A percentile compares a stretch with the other conserved stretches of the same genome.
Evolutionary conservation across 2,329 filamentous ascomycete species (phyloP).

Genomic region (Alternaria brassicicola): DNA sequence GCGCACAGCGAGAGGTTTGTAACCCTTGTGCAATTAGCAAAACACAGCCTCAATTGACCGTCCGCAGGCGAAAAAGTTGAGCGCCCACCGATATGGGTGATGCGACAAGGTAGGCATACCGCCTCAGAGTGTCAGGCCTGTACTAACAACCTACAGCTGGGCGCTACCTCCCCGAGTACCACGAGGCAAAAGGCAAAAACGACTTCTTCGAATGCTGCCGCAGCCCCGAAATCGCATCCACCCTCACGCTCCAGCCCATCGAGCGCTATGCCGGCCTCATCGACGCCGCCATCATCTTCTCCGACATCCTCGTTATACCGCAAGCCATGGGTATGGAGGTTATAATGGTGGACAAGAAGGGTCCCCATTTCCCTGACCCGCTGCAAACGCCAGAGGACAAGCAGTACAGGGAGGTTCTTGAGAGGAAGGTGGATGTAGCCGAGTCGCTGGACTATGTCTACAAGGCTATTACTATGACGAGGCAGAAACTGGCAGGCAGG

Average conservation of each 20-base stretch:
- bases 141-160: constrained; percentile 66
- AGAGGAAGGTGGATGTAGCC: constrained; percentile 80
- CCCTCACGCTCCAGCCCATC: constrained; percentile 90
- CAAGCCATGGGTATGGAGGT: constrained; percentile 99
- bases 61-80: constrained; percentile 81
- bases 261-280: constrained; percentile 89
- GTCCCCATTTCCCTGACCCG: constrained; percentile 89
- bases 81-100: constrained; percentile 96
- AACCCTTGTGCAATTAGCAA: background rate
- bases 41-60: constrained; percentile 21
- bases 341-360: constrained; percentile 97
- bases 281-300: constrained; percentile 98
- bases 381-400: constrained; percentile 78
- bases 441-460: constrained; percentile 92
- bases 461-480: constrained; percentile 88
- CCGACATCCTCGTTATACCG: constrained; percentile 95
- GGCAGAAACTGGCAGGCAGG: constrained; percentile 82
- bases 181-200: constrained; percentile 84
- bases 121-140: background rate
- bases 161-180: constrained; percentile 96
- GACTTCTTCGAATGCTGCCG: constrained; percentile 99
- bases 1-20: constrained; percentile 81
- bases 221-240: constrained; percentile 88
- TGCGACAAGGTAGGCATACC: constrained; percentile 81
- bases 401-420: constrained; percentile 80